A percentile compares a stretch with the other conserved stretches of the same genome.
phyloP scores from a whole-genome alignment of 2,329 filamentous ascomycete genomes.

The Cordyceps tenuipes region DNA sequence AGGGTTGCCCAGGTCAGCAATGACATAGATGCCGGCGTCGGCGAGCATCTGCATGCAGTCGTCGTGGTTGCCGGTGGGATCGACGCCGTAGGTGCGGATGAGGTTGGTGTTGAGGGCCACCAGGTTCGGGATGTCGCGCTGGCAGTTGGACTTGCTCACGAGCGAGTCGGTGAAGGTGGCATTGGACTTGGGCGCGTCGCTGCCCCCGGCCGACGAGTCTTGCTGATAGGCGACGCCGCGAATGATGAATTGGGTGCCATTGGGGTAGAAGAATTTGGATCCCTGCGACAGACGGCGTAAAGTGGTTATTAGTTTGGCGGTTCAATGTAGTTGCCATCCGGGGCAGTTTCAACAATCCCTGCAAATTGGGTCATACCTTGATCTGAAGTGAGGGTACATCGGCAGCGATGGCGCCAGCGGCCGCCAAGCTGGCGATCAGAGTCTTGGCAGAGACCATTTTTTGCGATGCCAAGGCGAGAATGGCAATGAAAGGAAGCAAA shows the following conservation, averaged over 20 bases:
- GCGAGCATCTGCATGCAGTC: constrained; percentile 78
- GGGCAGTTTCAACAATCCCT: background rate
- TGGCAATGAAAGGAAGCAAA: constrained; percentile 9
- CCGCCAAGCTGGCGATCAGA: constrained; percentile 28
- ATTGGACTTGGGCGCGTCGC: constrained; percentile 28
- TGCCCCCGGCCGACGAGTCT: constrained; percentile 53
- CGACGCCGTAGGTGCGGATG: constrained; percentile 89
- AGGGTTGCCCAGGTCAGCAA: constrained; percentile 84
- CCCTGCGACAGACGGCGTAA: constrained; percentile 38
- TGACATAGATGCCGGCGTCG: constrained; percentile 86
- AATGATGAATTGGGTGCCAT: constrained; percentile 63
- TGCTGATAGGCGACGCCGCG: constrained; percentile 94
- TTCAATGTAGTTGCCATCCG: background rate
- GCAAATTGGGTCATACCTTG: constrained; percentile 45
- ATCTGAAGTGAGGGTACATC: constrained; percentile 53
- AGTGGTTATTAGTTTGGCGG: background rate
- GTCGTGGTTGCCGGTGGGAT: constrained; percentile 69
- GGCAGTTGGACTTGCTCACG: constrained; percentile 60
- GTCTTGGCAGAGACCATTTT: constrained; percentile 18
- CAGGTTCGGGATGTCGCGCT: constrained; percentile 78
- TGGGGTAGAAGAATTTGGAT: constrained; percentile 83
- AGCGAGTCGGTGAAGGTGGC: constrained; percentile 70
- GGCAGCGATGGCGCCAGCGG: constrained; percentile 33
- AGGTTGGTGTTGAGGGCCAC: constrained; percentile 76
- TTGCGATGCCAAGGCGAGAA: background rate